These are phyloP conservation scores for Panicum virgatum DNA, from an alignment of 202 grass and related monocot genomes.

Conservation along the genomic window DNA sequence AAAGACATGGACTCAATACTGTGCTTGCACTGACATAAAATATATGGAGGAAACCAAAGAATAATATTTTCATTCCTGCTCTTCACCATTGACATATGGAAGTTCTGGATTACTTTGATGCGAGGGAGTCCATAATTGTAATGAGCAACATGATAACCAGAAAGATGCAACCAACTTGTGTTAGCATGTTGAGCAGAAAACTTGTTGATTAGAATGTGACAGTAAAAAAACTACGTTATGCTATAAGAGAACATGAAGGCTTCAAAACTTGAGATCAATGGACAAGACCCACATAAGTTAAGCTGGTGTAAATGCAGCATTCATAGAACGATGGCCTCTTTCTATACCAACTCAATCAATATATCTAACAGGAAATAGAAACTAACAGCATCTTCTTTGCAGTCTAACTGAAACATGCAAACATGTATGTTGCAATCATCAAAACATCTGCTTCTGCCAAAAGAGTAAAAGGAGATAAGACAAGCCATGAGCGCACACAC, in stretches of 20 bases:
- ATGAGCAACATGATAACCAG: background rate
- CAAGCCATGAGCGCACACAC: conserved; percentile 32
- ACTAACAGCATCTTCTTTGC: background rate
- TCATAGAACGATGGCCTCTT: background rate
- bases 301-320: background rate
- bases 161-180: background rate
- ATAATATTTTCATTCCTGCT: background rate
- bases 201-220: background rate
- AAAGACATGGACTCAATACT: conserved; percentile 19
- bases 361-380: conserved; percentile 10
- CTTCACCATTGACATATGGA: background rate
- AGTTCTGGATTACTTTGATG: conserved; percentile 19
- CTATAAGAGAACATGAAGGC: background rate
- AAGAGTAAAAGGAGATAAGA: conserved; percentile 4
- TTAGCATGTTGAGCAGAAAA: background rate
- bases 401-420: background rate
- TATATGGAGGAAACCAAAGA: background rate
- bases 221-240: background rate
- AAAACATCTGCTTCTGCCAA: conserved; percentile 17
- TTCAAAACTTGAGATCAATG: conserved; percentile 13
- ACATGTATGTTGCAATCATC: conserved; percentile 5
- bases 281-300: background rate
- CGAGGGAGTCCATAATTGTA: background rate
- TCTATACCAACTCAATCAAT: conserved; percentile 4
- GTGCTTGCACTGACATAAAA: background rate